Evolutionary conservation across 169 alveolate genomes (phyloP).

Genomic region (Plasmodium ovale): DNA sequence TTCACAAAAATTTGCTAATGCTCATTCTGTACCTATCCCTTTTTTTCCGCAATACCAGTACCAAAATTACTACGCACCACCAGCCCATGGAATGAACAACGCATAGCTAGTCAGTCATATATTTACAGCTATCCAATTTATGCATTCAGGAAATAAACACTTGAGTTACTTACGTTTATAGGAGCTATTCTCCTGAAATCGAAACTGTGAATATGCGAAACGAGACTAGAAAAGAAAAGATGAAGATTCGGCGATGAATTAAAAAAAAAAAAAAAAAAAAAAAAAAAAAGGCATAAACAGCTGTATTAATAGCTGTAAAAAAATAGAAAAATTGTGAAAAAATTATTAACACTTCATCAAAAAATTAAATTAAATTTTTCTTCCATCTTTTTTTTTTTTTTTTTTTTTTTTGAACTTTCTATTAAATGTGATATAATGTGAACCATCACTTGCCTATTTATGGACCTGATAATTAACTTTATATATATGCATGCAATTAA

Average conservation of each 20-base stretch:
- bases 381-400: no score
- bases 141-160: not conserved
- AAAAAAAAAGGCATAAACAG: not conserved
- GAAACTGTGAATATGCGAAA: no score
- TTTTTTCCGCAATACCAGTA: conserved; percentile 58
- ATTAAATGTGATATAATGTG: not conserved
- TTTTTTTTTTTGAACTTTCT: no score
- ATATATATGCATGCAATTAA: not conserved
- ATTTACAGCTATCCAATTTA: not conserved
- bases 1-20: conserved; percentile 36
- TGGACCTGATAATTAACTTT: not conserved
- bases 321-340: not conserved
- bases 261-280: no score
- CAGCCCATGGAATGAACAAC: conserved; percentile 54
- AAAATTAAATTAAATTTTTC: no score
- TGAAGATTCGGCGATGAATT: no score
- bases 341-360: not conserved
- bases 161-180: no score
- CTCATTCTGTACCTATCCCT: conserved; percentile 49
- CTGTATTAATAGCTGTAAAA: no score
- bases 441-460: not conserved
- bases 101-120: not conserved
- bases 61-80: conserved; percentile 43
- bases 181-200: no score
- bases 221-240: no score